phyloP scores from a whole-genome alignment of 768 basidiomycete genomes.

The Fomitopsis pulvina region DNA sequence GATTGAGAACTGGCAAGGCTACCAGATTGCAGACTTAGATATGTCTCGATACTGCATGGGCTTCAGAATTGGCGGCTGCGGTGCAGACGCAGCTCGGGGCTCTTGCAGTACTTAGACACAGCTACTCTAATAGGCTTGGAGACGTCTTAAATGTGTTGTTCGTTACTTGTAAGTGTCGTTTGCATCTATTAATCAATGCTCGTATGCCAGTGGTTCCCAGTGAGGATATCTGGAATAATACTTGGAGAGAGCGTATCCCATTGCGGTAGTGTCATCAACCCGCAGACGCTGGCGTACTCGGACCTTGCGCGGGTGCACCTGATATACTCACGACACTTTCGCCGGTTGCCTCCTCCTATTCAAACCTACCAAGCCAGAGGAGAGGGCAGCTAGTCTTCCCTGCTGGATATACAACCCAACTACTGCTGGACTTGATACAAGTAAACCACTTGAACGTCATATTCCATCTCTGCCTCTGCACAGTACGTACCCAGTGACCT shows the following conservation, averaged over 20 bases:
- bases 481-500: too few relatives aligned
- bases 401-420: too few relatives aligned
- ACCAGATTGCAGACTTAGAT: neutral
- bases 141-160: neutral
- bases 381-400: too few relatives aligned
- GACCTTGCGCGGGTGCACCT: neutral
- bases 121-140: neutral
- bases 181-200: neutral
- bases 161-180: neutral
- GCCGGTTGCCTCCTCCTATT: too few relatives aligned
- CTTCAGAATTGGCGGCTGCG: neutral
- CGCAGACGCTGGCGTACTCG: neutral
- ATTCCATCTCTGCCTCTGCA: too few relatives aligned
- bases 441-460: too few relatives aligned
- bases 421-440: too few relatives aligned
- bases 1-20: neutral
- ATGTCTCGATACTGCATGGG: neutral
- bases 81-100: neutral
- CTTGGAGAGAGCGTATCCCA: neutral
- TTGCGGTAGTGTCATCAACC: neutral
- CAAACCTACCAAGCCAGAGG: too few relatives aligned
- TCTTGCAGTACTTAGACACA: constrained; percentile 2
- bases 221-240: neutral
- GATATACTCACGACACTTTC: neutral
- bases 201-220: neutral